Base-by-base conservation (phyloP, 192 early-diverging fungal genomes). In the Jimgerdemannia flammicorona region DNA sequence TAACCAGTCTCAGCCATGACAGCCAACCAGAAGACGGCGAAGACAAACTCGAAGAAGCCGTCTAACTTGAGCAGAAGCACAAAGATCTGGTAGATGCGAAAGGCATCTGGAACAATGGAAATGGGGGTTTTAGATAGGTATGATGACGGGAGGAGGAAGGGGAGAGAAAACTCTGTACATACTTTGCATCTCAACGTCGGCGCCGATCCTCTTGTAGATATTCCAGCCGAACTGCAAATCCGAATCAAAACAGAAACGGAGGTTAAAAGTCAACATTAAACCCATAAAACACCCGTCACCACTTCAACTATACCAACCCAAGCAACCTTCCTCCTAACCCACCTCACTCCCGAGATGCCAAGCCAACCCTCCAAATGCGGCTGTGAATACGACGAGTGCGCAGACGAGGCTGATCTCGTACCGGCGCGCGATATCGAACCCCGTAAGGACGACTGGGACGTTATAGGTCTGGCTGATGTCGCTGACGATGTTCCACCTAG, bases 11-110 rank as follows among this genome's bases (percentile, higher is more conserved):
- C 41, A 40, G 4, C 44, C 19, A 20, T 64, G 49, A 19, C 18
- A 69, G 89, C 89, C 10, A 93, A 78, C 44, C 88, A 82, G 54
- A 93, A 79, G 44, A 87, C 84, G 71, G 91, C 89, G 43, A 93
- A 79, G 40, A 87, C 80, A 77, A 95, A 94, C 44, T 85, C 88
- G 74, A 94, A 94, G 83, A 94, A 96, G 3, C 93, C 77, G 74
- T 95, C 93, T 6, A 95, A 76, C 80, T 96, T 96, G 67, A 95
- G 84, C 7, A 93, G 79, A 70, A 95, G 80, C 59, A 95, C 80
- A 79, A 94, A 95, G 76, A 95, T 87, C 70, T 95, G 93, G 76
- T 93, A 94, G 3, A 80, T 77, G 40, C 87, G 84, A 64, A 88
- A 90, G 84, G 87, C 85, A 67, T 68, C 87, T 88, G 75, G 66